These are phyloP conservation scores for Dalbergia cultrata DNA, from an alignment of 306 rosid species.

Conservation along the genomic window DNA sequence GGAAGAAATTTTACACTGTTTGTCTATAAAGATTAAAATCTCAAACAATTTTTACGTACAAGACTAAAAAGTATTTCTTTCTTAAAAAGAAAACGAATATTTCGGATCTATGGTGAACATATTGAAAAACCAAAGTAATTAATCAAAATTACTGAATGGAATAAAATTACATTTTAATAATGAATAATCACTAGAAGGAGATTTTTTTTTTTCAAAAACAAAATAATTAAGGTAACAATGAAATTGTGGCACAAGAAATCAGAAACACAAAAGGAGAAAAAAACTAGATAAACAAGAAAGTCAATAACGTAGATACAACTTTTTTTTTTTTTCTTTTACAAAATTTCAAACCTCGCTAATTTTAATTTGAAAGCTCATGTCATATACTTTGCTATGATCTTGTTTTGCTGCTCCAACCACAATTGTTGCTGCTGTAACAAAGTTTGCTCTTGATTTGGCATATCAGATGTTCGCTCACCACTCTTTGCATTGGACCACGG, in stretches of 20 bases:
- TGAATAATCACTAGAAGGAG: neutral
- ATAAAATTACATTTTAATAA: neutral
- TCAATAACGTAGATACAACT: constrained; percentile 7
- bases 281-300: neutral
- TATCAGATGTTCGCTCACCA: constrained; percentile 30
- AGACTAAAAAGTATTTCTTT: too few relatives aligned
- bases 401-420: constrained; percentile 84
- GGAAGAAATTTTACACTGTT: too few relatives aligned
- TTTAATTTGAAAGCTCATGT: constrained; percentile 34
- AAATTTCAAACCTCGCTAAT: neutral
- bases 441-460: constrained; percentile 50
- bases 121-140: too few relatives aligned
- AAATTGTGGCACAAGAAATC: neutral
- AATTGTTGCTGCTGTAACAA: constrained; percentile 58
- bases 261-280: neutral
- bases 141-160: too few relatives aligned
- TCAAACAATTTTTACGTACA: too few relatives aligned
- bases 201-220: too few relatives aligned
- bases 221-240: neutral
- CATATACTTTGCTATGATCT: constrained; percentile 72
- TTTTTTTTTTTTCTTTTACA: constrained; percentile 9
- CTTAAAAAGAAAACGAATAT: too few relatives aligned
- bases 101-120: too few relatives aligned
- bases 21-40: too few relatives aligned
- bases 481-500: constrained; percentile 36